phyloP scores from a whole-genome alignment of 2,329 filamentous ascomycete genomes.

The Coleophoma cylindrospora region DNA sequence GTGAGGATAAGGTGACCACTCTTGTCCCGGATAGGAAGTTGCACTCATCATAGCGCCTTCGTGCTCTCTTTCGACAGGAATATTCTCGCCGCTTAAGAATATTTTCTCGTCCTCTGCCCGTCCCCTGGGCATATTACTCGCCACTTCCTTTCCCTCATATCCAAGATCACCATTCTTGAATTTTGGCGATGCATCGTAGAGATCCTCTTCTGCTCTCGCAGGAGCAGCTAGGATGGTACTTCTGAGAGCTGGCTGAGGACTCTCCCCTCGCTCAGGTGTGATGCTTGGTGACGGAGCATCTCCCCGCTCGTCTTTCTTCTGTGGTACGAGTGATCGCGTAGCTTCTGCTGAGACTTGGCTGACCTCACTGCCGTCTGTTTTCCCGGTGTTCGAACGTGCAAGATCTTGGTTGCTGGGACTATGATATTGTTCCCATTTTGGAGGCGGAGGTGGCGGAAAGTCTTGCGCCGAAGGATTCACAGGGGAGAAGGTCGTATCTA shows the following conservation, averaged over 20 bases:
- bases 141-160: conserved; percentile 2
- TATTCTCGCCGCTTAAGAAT: conserved; percentile 25
- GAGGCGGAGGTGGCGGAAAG: conserved; percentile 17
- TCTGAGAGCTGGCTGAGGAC: not conserved
- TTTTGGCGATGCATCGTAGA: conserved; percentile 30
- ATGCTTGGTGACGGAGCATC: conserved; percentile 6
- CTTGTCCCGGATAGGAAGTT: conserved; percentile 65
- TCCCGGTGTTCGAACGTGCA: conserved; percentile 2
- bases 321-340: not conserved
- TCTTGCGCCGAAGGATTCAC: conserved; percentile 13
- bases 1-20: conserved; percentile 56
- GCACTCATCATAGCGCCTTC: conserved; percentile 52
- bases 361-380: not conserved
- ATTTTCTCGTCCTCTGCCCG: conserved; percentile 45
- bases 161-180: not conserved
- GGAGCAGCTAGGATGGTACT: not conserved
- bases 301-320: conserved; percentile 1
- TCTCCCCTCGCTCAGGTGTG: conserved; percentile 4
- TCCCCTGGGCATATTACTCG: conserved; percentile 1
- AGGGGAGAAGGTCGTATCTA: conserved; percentile 17
- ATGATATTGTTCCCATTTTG: conserved; percentile 9
- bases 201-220: conserved; percentile 17
- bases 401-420: conserved; percentile 3
- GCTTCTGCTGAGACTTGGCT: conserved; percentile 1
- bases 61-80: conserved; percentile 36